Evolutionary conservation across 1,139 yeast species (phyloP), one percentile per base, ranked within the genome.

Genomic region (Lodderomyces margitis): DNA sequence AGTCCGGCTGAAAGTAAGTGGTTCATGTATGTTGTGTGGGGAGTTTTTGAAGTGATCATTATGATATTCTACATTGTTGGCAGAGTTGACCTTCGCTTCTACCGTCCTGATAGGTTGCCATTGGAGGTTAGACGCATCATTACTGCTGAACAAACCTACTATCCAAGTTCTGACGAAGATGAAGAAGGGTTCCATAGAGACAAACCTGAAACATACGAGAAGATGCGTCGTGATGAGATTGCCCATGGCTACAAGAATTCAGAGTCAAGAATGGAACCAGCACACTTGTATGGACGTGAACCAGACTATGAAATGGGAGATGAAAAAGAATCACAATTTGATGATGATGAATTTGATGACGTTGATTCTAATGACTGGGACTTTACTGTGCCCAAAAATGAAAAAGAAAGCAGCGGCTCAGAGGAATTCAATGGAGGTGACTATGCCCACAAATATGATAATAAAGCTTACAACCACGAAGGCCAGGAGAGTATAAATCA

Each of bases 31-130:
- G 55, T 68, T 11, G 49, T 57, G 37, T 70, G 74, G 75, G 75
- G 75, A 14, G 55, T 58, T 6, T 61, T 67, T 31, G 76, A 71
- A 52, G 47, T 51, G 9, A 48, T 70, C 23, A 64, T 68, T 38
- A 65, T 69, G 49, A 20, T 61, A 3, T 49, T 68, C 30, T 70
- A 69, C 48, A 54, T 71, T 38, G 50, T 70, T 20, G 75, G 75
- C 9, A 63, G 77, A 55, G 74, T 67, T 25, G 77, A 71, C 51
- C 63, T 71, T 48, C 55, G 77, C 45, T 70, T 70, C 57, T 71
- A 71, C 57, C 64, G 73, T 48, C 76, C 77, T 33, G 75, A 70
- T 54, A 51, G 57, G 10, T 64, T 70, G 47, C 75, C 75, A 2
- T 52, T 50, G 12, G 57, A 54, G 43, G 70, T 69, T 34, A 57